Conservation (phyloP, 768 basidiomycete genomes). For the Lenzites betulinus region DNA sequence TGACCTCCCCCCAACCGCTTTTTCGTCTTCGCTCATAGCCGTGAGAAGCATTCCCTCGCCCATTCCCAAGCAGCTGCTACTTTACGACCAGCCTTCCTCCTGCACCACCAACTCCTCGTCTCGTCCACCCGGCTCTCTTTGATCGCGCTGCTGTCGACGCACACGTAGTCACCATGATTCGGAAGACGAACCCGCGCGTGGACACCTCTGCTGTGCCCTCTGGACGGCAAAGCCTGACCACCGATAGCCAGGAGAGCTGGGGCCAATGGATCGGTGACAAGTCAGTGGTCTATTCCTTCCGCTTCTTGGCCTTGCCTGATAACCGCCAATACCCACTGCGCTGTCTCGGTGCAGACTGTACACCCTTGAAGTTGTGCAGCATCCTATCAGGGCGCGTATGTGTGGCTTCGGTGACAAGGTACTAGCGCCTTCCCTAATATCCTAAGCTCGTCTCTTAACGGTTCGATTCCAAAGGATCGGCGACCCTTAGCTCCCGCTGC, state of each 20-base stretch:
- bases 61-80: constrained; percentile 22
- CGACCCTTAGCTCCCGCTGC: constrained; percentile 91
- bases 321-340: constrained; percentile 6
- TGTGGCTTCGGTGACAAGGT: constrained; percentile 98
- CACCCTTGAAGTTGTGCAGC: constrained; percentile 81
- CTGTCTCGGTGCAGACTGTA: constrained; percentile 59
- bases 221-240: constrained; percentile 27
- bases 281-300: constrained; percentile 40
- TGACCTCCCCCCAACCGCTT: constrained; percentile 1
- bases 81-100: constrained; percentile 15
- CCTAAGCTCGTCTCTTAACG: constrained; percentile 19
- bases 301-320: neutral
- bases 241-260: constrained; percentile 61
- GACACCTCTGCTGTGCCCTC: constrained; percentile 30
- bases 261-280: constrained; percentile 68
- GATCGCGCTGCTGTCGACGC: neutral
- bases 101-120: constrained; percentile 12
- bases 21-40: constrained; percentile 9
- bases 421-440: constrained; percentile 25
- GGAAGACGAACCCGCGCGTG: constrained; percentile 56
- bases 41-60: constrained; percentile 20
- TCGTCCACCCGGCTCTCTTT: constrained; percentile 12
- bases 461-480: constrained; percentile 64
- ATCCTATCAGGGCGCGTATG: constrained; percentile 90
- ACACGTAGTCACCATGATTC: constrained; percentile 53